phyloP scores from a whole-genome alignment of 228 moss, liverwort and hornwort genomes.

The Sphagnum fallax region DNA sequence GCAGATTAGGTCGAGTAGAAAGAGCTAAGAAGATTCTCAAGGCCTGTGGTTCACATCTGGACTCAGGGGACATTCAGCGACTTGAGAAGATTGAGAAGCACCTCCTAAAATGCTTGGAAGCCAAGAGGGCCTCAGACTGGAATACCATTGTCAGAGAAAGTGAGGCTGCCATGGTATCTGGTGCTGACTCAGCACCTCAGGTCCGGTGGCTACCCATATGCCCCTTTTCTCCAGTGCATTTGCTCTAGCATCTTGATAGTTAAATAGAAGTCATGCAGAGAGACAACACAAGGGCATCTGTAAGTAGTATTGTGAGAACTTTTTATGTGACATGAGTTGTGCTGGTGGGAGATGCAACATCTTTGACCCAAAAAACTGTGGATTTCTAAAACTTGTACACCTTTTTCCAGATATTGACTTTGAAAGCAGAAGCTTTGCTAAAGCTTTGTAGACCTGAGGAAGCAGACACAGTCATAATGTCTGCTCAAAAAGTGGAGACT shows the following conservation, averaged over 20 bases:
- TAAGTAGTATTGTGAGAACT: too few species aligned
- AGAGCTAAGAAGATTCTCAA: conserved; percentile 59
- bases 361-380: neutral
- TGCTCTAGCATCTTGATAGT: neutral
- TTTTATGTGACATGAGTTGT: too few species aligned
- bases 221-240: neutral
- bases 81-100: conserved; percentile 67
- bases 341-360: too few species aligned
- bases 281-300: too few species aligned
- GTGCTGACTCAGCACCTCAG: conserved; percentile 81
- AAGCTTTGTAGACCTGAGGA: conserved; percentile 78
- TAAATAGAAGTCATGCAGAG: too few species aligned
- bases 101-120: conserved; percentile 46
- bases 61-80: conserved; percentile 60
- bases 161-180: conserved; percentile 60
- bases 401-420: conserved; percentile 56
- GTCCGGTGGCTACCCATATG: conserved; percentile 12
- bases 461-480: conserved; percentile 53
- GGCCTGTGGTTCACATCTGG: conserved; percentile 47
- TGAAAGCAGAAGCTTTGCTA: conserved; percentile 77
- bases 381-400: neutral
- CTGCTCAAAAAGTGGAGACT: conserved; percentile 50
- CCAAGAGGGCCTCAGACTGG: conserved; percentile 67
- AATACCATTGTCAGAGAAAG: conserved; percentile 50
- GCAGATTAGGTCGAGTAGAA: conserved; percentile 85